A percentile compares a stretch with the other conserved stretches of the same genome.
These are phyloP conservation scores for Pythium biforme DNA, from an alignment of 352 stramenopile genomes.

Conservation along the genomic window DNA sequence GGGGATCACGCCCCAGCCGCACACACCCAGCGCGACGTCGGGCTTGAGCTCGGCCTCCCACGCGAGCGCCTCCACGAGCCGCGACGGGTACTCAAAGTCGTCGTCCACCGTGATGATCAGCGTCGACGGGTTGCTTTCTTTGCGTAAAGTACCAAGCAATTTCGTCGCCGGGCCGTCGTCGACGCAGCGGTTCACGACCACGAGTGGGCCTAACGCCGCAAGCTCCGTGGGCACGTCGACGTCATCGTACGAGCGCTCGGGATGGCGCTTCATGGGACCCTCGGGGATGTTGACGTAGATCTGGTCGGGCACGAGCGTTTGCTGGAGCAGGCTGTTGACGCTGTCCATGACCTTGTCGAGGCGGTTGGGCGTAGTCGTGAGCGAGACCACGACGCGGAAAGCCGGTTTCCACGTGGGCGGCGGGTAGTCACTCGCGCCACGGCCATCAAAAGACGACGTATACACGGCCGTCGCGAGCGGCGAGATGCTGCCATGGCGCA, in stretches of 20 bases:
- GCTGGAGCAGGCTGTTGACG: constrained; percentile 51
- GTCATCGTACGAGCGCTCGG: constrained; percentile 76
- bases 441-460: constrained; percentile 57
- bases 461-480: constrained; percentile 61
- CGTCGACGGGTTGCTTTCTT: constrained; percentile 56
- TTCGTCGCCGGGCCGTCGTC: constrained; percentile 83
- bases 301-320: constrained; percentile 65
- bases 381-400: constrained; percentile 80
- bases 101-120: constrained; percentile 83
- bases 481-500: constrained; percentile 78
- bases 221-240: constrained; percentile 52
- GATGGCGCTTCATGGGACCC: constrained; percentile 74
- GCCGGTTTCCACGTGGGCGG: constrained; percentile 45
- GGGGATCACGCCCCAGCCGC: constrained; percentile 77
- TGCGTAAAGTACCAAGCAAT: constrained; percentile 57
- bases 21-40: constrained; percentile 66
- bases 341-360: constrained; percentile 79
- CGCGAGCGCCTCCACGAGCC: constrained; percentile 58
- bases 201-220: constrained; percentile 40
- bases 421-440: constrained; percentile 39
- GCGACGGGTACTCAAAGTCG: constrained; percentile 75
- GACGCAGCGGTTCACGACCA: constrained; percentile 69
- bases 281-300: constrained; percentile 79
- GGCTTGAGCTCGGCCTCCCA: constrained; percentile 65
- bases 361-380: constrained; percentile 73